Conservation (phyloP, 1,139 yeast species). For the Blastobotrys apis region DNA sequence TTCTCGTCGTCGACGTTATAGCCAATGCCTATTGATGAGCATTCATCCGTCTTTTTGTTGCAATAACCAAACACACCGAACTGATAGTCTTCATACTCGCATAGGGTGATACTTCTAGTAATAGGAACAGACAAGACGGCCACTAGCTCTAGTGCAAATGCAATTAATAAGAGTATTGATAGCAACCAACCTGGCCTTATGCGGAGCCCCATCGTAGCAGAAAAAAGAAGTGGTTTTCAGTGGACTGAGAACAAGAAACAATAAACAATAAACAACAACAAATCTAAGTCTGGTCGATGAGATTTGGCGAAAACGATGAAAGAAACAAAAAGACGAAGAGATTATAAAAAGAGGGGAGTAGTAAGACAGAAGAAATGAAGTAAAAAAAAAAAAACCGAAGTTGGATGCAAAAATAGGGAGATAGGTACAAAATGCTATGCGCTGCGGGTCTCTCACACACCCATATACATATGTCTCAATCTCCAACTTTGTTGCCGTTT, state of each 20-base stretch:
- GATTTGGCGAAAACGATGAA: not conserved
- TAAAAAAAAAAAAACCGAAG: conserved; percentile 1
- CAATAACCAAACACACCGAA: conserved; percentile 92
- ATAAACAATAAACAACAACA: not conserved
- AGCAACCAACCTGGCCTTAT: conserved; percentile 40
- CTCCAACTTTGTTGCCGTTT: too few relatives aligned
- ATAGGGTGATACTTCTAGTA: conserved; percentile 47
- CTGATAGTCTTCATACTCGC: conserved; percentile 47
- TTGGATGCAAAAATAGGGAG: not conserved
- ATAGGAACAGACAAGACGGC: conserved; percentile 62
- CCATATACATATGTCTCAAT: too few relatives aligned
- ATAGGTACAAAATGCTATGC: too few relatives aligned
- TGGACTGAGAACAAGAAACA: too few relatives aligned
- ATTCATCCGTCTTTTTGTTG: conserved; percentile 39
- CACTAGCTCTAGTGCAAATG: conserved; percentile 51
- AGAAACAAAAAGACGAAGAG: not conserved
- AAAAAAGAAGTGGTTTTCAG: too few relatives aligned
- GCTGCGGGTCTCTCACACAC: too few relatives aligned
- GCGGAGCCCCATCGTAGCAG: conserved; percentile 34
- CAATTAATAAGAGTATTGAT: conserved; percentile 40
- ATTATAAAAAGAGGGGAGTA: not conserved
- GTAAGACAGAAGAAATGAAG: too few relatives aligned
- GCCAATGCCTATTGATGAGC: conserved; percentile 51
- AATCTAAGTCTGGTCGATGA: not conserved
- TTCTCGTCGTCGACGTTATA: conserved; percentile 40